Evolutionary conservation across 495 filamentous ascomycete species (phyloP), one percentile per base, ranked within the genome.

Genomic region (Cryomyces minteri): DNA sequence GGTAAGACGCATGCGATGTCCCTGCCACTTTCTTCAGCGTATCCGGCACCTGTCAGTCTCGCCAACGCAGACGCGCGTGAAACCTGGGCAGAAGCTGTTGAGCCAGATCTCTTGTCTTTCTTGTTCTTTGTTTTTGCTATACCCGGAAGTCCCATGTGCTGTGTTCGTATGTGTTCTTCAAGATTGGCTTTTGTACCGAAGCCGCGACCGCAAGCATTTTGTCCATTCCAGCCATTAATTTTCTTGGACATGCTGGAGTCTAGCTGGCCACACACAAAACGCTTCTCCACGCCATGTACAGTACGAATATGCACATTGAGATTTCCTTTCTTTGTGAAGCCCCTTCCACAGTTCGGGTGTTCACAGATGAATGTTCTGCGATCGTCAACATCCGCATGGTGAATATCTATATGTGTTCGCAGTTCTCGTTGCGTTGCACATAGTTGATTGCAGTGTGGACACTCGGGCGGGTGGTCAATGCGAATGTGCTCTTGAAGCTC

Each of bases 311-410:
- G 90, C 0, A 76, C 73, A 31, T 76, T 80, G 18, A 94, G 68
- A 55, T 94, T 94, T 0, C 77, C 77, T 48, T 71, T 74, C 54
- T 79, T 77, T 6, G 83, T 83, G 61, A 93, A 93, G 44, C 65
- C 71, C 46, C 79, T 76, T 39, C 64, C 71, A 56, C 84, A 94
- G 12, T 67, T 79, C 6, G 64, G 57, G 52, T 72, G 64, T 0
- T 71, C 69, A 58, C 88, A 94, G 6, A 61, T 51, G 46, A 79
- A 72, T 4, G 57, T 54, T 18, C 28, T 63, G 68, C 58, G 75
- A 76, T 47, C 78, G 67, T 53, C 45, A 6, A 52, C 45, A 4
- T 47, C 32, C 8, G 12, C 45, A 42, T 66, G 63, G n/a, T 50
- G 46, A 39, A 54, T 50, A 4, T 62, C 53, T 8, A 60, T 42